Evolutionary conservation across 495 filamentous ascomycete genomes (phyloP).

Genomic region (Lasiosphaeria miniovina): DNA sequence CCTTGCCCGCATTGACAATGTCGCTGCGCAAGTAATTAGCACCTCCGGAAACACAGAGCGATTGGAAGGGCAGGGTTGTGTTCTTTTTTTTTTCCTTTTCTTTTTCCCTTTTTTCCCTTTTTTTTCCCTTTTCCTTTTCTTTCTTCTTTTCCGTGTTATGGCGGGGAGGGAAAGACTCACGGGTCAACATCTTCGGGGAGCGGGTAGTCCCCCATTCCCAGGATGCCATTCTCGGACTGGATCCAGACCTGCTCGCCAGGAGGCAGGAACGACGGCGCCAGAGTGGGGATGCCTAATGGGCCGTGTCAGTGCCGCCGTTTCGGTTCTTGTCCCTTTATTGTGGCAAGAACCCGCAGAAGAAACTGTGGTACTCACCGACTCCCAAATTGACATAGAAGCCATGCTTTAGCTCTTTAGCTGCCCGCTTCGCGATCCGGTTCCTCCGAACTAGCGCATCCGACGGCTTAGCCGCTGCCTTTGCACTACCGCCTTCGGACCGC

Average conservation of each 20-base stretch:
- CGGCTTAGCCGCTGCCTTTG: background rate
- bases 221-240: slow-evolving; percentile 60
- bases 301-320: slow-evolving; percentile 6
- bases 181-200: slow-evolving; percentile 51
- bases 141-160: background rate
- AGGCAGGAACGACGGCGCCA: slow-evolving; percentile 55
- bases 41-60: background rate
- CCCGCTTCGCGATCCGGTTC: slow-evolving; percentile 57
- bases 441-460: slow-evolving; percentile 40
- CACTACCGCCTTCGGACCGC: slow-evolving; percentile 26
- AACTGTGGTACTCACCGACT: slow-evolving; percentile 38
- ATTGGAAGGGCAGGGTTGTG: background rate
- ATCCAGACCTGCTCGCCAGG: slow-evolving; percentile 52
- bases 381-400: slow-evolving; percentile 68
- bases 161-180: slow-evolving; percentile 17
- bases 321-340: background rate
- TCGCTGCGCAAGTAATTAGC: slow-evolving; percentile 28
- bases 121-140: background rate
- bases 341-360: background rate
- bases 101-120: no score
- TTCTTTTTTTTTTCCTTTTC: no score
- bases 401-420: slow-evolving; percentile 60
- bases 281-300: slow-evolving; percentile 52
- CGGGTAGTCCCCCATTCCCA: slow-evolving; percentile 63
- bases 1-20: slow-evolving; percentile 61